A percentile compares a stretch with the other conserved stretches of the same genome.
These are phyloP conservation scores for Starmera pachycereana DNA, from an alignment of 805 yeast genomes.

Conservation along the genomic window DNA sequence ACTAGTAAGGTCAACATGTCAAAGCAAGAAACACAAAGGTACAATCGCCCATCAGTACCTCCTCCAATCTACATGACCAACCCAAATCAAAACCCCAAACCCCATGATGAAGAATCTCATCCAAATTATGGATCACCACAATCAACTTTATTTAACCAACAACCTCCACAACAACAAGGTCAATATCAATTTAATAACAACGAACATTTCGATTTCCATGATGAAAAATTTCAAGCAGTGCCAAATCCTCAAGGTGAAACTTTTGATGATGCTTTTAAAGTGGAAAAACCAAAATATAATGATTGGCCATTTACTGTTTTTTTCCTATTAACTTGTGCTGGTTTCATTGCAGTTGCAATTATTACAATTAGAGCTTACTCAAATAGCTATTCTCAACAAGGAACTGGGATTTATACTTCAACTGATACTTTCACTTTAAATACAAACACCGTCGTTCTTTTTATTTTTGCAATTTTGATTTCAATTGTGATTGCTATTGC, in stretches of 20 bases:
- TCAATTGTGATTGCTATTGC: constrained; percentile 46
- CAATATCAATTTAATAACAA: background rate
- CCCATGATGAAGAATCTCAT: background rate
- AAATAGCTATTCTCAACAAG: constrained; percentile 41
- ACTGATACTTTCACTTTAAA: constrained; percentile 51
- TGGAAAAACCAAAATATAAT: constrained; percentile 53
- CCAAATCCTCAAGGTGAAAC: constrained; percentile 30
- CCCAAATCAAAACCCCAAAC: no score
- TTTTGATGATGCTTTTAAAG: constrained; percentile 61
- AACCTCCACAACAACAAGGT: constrained; percentile 3
- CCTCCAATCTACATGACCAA: no score
- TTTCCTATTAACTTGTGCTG: constrained; percentile 38
- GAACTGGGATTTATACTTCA: constrained; percentile 50
- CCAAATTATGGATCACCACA: background rate
- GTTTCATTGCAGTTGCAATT: constrained; percentile 62
- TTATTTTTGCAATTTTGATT: constrained; percentile 53
- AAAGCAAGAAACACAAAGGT: no score
- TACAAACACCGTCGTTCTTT: constrained; percentile 63
- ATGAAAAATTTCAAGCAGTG: constrained; percentile 23
- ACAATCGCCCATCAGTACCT: no score
- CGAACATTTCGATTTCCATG: constrained; percentile 5
- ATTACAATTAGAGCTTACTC: constrained; percentile 59
- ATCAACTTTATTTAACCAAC: background rate
- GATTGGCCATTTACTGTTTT: constrained; percentile 65
- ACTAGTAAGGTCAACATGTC: no score